Evolutionary conservation across 495 filamentous ascomycete species (phyloP).

Genomic region (Penicillium coffeae): DNA sequence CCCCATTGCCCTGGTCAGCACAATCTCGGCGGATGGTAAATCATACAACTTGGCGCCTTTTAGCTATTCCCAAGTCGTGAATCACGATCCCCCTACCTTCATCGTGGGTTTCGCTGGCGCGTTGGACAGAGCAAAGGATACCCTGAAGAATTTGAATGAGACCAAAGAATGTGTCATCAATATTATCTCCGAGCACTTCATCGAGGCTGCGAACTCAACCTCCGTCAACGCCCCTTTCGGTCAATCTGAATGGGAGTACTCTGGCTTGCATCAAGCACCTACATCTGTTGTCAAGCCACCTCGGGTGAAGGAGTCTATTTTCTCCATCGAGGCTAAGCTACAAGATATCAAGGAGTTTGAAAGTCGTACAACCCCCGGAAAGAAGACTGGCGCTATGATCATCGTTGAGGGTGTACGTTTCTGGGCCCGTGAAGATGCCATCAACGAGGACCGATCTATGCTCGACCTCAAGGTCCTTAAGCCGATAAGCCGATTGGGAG

Average conservation of each 20-base stretch:
- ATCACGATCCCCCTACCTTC: constrained; percentile 89
- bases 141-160: constrained; percentile 66
- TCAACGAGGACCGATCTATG: constrained; percentile 69
- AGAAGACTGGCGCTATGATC: constrained; percentile 67
- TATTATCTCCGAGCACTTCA: constrained; percentile 76
- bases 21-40: constrained; percentile 54
- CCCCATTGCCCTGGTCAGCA: constrained; percentile 65
- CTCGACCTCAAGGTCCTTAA: constrained; percentile 68
- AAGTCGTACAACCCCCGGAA: constrained; percentile 61
- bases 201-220: constrained; percentile 84
- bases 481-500: constrained; percentile 77
- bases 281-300: constrained; percentile 62
- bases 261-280: constrained; percentile 69
- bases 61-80: constrained; percentile 77
- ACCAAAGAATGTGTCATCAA: constrained; percentile 77
- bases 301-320: constrained; percentile 77
- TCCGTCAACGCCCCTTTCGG: constrained; percentile 76
- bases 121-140: constrained; percentile 66
- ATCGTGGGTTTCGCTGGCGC: constrained; percentile 62
- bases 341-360: constrained; percentile 73
- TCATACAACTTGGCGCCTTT: constrained; percentile 80
- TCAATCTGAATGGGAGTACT: constrained; percentile 74
- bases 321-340: constrained; percentile 76
- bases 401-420: constrained; percentile 84
- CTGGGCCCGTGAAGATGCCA: constrained; percentile 84